Evolutionary conservation across 1,284 basidiomycete genomes (phyloP).

Genomic region (Pholiota adiposa): DNA sequence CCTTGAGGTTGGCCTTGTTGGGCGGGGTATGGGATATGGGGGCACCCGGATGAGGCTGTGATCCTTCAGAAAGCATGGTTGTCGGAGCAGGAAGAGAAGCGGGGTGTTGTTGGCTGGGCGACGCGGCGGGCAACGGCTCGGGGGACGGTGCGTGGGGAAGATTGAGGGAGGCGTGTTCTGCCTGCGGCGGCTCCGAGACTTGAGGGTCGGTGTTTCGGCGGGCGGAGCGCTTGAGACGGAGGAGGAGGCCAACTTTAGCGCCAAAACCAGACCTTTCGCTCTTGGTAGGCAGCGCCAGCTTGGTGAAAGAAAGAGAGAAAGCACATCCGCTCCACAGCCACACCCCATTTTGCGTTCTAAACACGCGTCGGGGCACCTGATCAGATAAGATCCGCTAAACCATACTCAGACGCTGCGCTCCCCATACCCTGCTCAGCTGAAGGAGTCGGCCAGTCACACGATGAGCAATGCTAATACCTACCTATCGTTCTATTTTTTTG

Average conservation of each 20-base stretch:
- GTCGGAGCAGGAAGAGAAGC: constrained; percentile 7
- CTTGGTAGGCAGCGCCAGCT: constrained; percentile 24
- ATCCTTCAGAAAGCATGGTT: constrained; percentile 20
- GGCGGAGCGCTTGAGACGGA: constrained; percentile 21
- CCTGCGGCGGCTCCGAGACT: neutral
- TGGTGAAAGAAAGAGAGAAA: constrained; percentile 14
- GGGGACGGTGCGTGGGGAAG: constrained; percentile 2
- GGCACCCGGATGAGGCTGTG: constrained; percentile 11
- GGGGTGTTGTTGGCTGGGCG: neutral
- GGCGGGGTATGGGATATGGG: constrained; percentile 32
- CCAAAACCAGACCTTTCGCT: constrained; percentile 16
- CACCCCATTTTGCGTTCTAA: constrained; percentile 14
- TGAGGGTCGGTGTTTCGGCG: constrained; percentile 15
- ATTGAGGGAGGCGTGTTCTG: constrained; percentile 7
- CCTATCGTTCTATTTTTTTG: no score
- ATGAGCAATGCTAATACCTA: no score
- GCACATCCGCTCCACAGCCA: constrained; percentile 14
- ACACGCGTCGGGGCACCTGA: constrained; percentile 10
- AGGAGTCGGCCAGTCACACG: no score
- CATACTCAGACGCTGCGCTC: neutral
- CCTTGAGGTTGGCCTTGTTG: constrained; percentile 69
- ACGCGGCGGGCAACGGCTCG: constrained; percentile 3
- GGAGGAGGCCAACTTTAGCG: constrained; percentile 21
- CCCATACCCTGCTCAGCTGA: no score
- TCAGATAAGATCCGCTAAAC: constrained; percentile 9